Evolutionary conservation across 176 grass and related monocot species (phyloP).

Genomic region (Thinopyrum elongatum): DNA sequence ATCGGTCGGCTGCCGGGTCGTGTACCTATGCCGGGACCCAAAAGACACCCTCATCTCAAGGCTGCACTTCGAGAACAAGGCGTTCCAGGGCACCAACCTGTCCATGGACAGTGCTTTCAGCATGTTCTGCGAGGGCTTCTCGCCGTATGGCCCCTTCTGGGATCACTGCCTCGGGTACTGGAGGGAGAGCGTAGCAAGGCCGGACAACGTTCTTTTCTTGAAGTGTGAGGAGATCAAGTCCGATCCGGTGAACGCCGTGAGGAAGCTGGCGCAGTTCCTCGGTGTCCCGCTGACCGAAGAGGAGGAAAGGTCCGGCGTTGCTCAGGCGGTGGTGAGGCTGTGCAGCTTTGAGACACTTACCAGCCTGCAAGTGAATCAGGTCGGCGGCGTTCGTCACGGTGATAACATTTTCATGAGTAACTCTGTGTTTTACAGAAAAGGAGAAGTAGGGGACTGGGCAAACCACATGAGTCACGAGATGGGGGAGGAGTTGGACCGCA

Average conservation of each 20-base stretch:
- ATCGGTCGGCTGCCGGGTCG: background rate
- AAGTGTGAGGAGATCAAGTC: background rate
- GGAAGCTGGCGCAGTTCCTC: no score
- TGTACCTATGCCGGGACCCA: background rate
- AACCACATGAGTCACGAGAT: no score
- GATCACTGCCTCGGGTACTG: background rate
- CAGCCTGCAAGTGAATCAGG: background rate
- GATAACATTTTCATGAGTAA: background rate
- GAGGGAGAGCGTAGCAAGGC: background rate
- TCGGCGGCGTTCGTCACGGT: background rate
- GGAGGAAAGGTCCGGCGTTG: background rate
- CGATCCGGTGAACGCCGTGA: background rate
- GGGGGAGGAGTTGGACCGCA: no score
- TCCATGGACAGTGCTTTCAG: background rate
- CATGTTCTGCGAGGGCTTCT: background rate
- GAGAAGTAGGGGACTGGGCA: background rate
- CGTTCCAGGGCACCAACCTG: no score
- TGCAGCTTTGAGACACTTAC: background rate
- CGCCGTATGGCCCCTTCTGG: background rate
- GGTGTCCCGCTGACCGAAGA: background rate
- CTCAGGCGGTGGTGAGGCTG: background rate
- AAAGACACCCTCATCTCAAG: background rate
- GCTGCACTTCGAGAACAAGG: background rate
- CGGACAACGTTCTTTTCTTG: no score
- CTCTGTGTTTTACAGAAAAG: background rate